A percentile compares a stretch with the other conserved stretches of the same genome.
Conservation (phyloP, 2,329 filamentous ascomycete species). For the Neonectria sp. region DNA sequence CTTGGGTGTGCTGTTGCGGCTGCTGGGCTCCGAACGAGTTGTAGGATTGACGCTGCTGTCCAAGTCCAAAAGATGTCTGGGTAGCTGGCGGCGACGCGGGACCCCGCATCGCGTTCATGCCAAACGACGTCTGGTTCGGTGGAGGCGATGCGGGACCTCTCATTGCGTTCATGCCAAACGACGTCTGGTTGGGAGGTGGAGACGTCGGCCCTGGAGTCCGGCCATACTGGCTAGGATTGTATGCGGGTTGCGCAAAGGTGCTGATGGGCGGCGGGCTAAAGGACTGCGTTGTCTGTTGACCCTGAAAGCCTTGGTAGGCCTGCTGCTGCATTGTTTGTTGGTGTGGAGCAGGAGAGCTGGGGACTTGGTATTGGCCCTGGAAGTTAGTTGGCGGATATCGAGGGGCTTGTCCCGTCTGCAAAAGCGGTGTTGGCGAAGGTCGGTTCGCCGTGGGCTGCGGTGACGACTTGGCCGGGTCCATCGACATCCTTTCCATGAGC, state of each 20-base stretch:
- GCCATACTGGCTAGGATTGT: constrained; percentile 73
- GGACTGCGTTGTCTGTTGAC: constrained; percentile 40
- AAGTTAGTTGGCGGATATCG: constrained; percentile 70
- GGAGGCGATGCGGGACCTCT: constrained; percentile 67
- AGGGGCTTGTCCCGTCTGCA: constrained; percentile 62
- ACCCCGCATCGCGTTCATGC: constrained; percentile 55
- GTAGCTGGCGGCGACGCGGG: constrained; percentile 72
- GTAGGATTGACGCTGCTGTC: constrained; percentile 56
- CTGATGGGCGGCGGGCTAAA: constrained; percentile 57
- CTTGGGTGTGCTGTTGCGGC: constrained; percentile 57
- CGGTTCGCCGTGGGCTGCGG: constrained; percentile 42
- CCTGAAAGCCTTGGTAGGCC: constrained; percentile 59
- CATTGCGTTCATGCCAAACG: constrained; percentile 59
- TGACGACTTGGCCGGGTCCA: constrained; percentile 72
- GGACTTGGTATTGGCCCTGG: constrained; percentile 71
- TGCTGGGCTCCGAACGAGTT: constrained; percentile 56
- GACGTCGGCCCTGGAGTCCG: constrained; percentile 71
- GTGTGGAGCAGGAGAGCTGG: constrained; percentile 62
- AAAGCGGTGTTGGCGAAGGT: constrained; percentile 60
- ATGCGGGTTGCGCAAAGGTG: constrained; percentile 66
- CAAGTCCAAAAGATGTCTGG: constrained; percentile 65
- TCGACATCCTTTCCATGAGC: constrained; percentile 95
- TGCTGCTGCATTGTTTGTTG: constrained; percentile 60
- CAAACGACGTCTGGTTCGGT: constrained; percentile 69
- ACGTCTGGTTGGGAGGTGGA: constrained; percentile 74